Conservation (phyloP, 352 stramenopile genomes). For the Globisporangium barbulae region DNA sequence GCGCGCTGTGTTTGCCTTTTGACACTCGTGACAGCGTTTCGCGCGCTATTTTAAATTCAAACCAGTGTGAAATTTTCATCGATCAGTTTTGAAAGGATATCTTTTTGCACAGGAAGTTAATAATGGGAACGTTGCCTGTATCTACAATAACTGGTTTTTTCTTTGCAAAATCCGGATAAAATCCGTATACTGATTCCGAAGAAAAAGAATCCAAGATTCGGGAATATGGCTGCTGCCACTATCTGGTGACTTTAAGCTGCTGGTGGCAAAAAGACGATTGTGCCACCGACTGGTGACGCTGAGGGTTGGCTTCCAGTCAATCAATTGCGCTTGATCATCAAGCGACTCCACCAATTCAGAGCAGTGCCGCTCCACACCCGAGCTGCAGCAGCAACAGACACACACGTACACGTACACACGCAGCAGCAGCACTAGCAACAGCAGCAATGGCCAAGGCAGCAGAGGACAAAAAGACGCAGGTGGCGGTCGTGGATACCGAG, state of each 20-base stretch:
- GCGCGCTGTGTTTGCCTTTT: too few relatives aligned
- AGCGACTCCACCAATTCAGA: conserved; percentile 6
- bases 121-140: too few relatives aligned
- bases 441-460: conserved; percentile 10
- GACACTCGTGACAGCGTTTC: too few relatives aligned
- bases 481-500: neutral
- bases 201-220: neutral
- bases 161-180: neutral
- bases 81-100: too few relatives aligned
- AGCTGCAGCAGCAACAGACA: neutral
- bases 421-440: neutral
- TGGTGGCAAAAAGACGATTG: neutral
- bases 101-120: too few relatives aligned
- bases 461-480: conserved; percentile 5
- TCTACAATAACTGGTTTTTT: neutral
- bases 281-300: neutral
- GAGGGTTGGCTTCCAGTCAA: conserved; percentile 18
- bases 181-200: neutral
- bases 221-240: neutral
- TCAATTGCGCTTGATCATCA: conserved; percentile 12
- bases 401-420: neutral
- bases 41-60: too few relatives aligned
- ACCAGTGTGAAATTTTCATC: too few relatives aligned
- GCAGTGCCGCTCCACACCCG: conserved; percentile 1
- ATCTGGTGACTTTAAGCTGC: neutral